Base-by-base conservation (phyloP, 768 basidiomycete species). In the Leccinellum rugosiceps region DNA sequence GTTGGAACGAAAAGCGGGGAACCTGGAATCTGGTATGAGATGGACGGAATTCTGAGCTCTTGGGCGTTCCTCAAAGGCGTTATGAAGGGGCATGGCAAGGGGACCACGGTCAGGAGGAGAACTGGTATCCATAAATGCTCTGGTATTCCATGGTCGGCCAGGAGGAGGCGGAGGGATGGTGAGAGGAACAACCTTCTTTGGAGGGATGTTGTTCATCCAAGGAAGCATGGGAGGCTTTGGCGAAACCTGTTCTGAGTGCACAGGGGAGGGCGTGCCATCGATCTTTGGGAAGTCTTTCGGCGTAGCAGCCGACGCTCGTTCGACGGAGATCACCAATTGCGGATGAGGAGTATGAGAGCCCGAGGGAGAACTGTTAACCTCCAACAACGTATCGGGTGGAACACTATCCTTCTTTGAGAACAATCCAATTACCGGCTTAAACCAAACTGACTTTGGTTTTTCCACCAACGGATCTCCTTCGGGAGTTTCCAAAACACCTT, bases 261-360 rank as follows among this genome's bases (percentile, higher is more conserved):
- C 63, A 11, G 71, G 62, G 19, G 60, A 64, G 32, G 73, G 58
- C n/a, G 57, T 62, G 30, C 38, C 53, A 30, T 75, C 77, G 32
- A 75, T 60, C 34, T 58, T 63, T 10, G 73, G 74, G 0, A 75
- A 61, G 58, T 61, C 55, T 19, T 53, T 63, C 3, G 57, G 58
- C 19, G 63, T 69, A 4, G 68, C 57, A 4, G 59, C 63, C n/a
- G 75, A 68, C 17, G 79, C 73, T 54, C 65, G 72, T 30, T 76
- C 73, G n/a, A 79, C 72, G 3, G 76, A 77, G 57, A 85, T 77
- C 11, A 74, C 73, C 62, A 83, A 66, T 30, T 67, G 65, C 10
- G 77, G 77, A 41, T 63, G 65, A 54, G 62, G 65, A 52, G 62
- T 58, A 32, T 46, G 55, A 56, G 51, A 48, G 28, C 47, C 57